Base-by-base conservation (phyloP, 371 early-diverging fungal species). In the Zychaea mexicana region DNA sequence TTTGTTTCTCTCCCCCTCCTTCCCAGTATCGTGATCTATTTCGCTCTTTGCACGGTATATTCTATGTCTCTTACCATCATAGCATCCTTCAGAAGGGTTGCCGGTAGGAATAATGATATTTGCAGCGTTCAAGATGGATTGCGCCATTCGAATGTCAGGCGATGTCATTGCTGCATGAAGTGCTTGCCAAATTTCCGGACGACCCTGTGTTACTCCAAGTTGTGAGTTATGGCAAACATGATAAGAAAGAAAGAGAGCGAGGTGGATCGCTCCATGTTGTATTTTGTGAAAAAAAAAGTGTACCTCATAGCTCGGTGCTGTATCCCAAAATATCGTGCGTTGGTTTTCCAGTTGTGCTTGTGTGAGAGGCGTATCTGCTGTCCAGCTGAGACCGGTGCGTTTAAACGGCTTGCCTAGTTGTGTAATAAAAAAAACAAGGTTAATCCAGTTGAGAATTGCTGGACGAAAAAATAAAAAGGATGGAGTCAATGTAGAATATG, bases 241-340 rank as follows among this genome's bases (percentile, higher is more conserved):
- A n/a, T n/a, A n/a, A n/a, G n/a, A n/a, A n/a, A n/a, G n/a, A n/a
- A n/a, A n/a, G n/a, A n/a, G n/a, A n/a, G n/a, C n/a, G n/a, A n/a
- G n/a, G n/a, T n/a, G n/a, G n/a, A n/a, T n/a, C n/a, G n/a, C n/a
- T n/a, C 12, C 33, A 33, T 33, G 42, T 42, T 42, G 1, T 15
- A 17, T 42, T 42, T 42, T n/a, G n/a, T n/a, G n/a, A n/a, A n/a
- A n/a, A 10, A 52, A n/a, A n/a, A n/a, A n/a, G n/a, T n/a, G n/a
- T 77, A 86, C 88, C 69, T 87, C 89, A 55, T 88, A 90, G 19
- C 66, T 77, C 30, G 91, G 87, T 45, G 86, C 86, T 15, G 91
- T 89, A 28, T 91, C 90, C 92, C 92, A 92, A 67, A 90, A 92
- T n/a, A 77, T 77, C 9, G 72, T 68, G 22, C 92, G 76, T 64